Conservation (phyloP, 305 asterid species). For the Withania somnifera region DNA sequence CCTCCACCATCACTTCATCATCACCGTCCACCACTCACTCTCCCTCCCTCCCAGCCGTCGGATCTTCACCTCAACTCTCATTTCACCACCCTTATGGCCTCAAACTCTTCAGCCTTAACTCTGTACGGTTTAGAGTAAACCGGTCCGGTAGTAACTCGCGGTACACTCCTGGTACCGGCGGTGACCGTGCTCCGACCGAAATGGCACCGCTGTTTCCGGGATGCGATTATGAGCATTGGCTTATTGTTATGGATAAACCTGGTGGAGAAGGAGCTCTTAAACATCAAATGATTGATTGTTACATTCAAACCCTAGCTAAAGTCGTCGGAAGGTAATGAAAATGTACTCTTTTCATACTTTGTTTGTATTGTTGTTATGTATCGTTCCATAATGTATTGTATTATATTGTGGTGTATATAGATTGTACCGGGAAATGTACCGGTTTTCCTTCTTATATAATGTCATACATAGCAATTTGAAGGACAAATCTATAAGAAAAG, state of each 20-base stretch:
- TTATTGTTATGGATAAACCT: constrained; percentile 14
- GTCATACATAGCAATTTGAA: no score
- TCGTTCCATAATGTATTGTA: no score
- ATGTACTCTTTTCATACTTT: not conserved
- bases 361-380: no score
- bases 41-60: not conserved
- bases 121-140: not conserved
- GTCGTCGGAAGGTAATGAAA: constrained; percentile 14
- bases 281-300: no score
- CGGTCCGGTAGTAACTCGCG: no score
- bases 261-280: constrained; percentile 8
- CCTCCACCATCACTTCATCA: not conserved
- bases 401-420: no score
- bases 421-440: no score
- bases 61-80: not conserved
- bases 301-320: constrained; percentile 18
- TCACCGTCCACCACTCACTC: constrained; percentile 5
- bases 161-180: not conserved
- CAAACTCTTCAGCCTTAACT: not conserved
- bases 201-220: constrained; percentile 14
- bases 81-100: not conserved
- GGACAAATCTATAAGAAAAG: no score
- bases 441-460: no score
- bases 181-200: constrained; percentile 12
- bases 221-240: constrained; percentile 20